Conservation (phyloP, 2,329 filamentous ascomycete genomes). For the Scedosporium boydii region DNA sequence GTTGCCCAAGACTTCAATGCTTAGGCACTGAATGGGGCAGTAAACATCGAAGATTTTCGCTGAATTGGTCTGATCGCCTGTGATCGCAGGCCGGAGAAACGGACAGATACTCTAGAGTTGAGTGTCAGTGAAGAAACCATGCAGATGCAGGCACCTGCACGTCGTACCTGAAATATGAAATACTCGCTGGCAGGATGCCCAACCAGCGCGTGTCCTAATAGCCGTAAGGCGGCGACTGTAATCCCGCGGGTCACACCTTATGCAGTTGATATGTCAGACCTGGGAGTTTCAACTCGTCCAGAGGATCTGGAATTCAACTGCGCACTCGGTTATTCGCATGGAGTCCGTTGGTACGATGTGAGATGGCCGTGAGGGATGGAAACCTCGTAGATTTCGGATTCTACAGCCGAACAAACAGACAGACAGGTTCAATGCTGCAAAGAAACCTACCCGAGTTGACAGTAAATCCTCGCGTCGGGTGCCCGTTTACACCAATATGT, state of each 20-base stretch:
- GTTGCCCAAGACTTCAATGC: too few species aligned
- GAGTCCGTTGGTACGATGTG: background rate
- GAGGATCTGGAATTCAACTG: too few species aligned
- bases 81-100: too few species aligned
- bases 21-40: too few species aligned
- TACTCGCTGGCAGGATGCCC: background rate
- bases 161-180: slow-evolving; percentile 1
- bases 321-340: too few species aligned
- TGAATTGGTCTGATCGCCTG: too few species aligned
- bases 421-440: too few species aligned
- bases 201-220: background rate
- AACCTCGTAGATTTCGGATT: too few species aligned
- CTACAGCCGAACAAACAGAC: too few species aligned
- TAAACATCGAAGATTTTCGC: too few species aligned
- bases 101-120: too few species aligned
- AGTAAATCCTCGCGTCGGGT: background rate
- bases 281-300: background rate
- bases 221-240: background rate
- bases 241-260: background rate
- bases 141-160: background rate
- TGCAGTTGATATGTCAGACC: background rate
- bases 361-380: background rate
- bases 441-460: too few species aligned
- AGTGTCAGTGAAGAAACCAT: background rate
- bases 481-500: background rate